A percentile compares a stretch with the other conserved stretches of the same genome.
Evolutionary conservation across 1,284 basidiomycete species (phyloP).

Genomic region (Cutaneotrichosporon cavernicola): DNA sequence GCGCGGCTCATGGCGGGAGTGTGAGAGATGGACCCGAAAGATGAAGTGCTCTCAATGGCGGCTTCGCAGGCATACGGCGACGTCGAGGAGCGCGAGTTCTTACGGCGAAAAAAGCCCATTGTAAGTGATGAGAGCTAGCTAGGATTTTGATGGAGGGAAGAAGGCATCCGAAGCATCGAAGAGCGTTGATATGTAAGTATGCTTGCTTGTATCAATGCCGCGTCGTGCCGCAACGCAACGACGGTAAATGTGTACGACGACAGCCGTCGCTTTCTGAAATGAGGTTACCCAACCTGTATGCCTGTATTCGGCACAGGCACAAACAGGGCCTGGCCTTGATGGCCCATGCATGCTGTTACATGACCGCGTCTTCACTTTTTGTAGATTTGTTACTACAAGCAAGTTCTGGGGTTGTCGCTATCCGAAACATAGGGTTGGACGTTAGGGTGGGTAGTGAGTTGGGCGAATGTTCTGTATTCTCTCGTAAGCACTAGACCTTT

Average conservation of each 20-base stretch:
- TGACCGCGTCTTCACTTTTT: too few species aligned
- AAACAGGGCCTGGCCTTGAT: too few species aligned
- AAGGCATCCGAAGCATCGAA: neutral
- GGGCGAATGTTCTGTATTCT: neutral
- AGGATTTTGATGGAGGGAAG: neutral
- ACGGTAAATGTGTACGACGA: too few species aligned
- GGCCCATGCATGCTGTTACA: too few species aligned
- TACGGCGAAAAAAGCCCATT: slow-evolving; percentile 5
- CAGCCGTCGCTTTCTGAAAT: neutral
- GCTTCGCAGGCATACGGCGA: slow-evolving; percentile 1
- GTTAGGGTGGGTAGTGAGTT: neutral
- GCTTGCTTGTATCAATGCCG: too few species aligned
- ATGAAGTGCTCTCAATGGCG: slow-evolving; percentile 1
- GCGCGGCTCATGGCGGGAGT: neutral
- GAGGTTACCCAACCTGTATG: neutral
- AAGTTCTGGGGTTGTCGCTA: neutral
- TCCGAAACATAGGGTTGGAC: neutral
- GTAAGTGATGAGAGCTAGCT: neutral
- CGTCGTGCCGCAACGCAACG: too few species aligned
- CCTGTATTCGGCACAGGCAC: too few species aligned
- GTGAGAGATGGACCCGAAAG: neutral
- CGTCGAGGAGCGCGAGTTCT: neutral
- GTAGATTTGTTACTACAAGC: too few species aligned
- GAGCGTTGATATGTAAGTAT: neutral
- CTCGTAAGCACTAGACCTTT: neutral